Conservation (phyloP, 139 green algal species). For the Chlorella sorokiniana region DNA sequence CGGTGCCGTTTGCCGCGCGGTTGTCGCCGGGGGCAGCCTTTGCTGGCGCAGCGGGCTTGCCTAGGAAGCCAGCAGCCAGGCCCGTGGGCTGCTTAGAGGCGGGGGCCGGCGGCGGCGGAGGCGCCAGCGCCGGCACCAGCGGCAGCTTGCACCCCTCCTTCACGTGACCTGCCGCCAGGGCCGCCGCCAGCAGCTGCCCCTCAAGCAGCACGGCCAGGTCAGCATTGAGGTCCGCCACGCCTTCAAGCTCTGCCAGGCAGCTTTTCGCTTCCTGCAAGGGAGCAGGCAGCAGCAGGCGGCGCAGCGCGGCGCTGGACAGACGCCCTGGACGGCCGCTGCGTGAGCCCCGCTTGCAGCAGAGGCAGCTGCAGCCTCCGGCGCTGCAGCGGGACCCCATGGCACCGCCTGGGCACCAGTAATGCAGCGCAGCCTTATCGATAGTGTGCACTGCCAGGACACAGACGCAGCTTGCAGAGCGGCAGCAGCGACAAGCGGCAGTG, state of each 20-base stretch:
- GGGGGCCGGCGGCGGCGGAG: conserved; percentile 1
- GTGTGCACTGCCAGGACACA: too few species aligned
- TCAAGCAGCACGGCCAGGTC: conserved; percentile 30
- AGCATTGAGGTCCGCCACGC: background rate
- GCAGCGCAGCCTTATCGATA: too few species aligned
- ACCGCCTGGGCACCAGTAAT: too few species aligned
- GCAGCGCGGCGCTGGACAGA: background rate
- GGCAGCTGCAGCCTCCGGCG: too few species aligned
- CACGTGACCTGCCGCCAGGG: background rate
- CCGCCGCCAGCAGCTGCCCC: conserved; percentile 35
- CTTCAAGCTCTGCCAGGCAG: conserved; percentile 18
- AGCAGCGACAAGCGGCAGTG: background rate
- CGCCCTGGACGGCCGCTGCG: too few species aligned
- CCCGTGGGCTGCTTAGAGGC: background rate
- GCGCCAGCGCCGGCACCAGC: conserved; percentile 9
- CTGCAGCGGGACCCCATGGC: too few species aligned
- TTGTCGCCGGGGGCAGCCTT: background rate
- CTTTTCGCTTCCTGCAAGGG: conserved; percentile 34
- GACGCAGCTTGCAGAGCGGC: too few species aligned
- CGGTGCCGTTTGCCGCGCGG: too few species aligned
- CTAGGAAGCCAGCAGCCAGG: background rate
- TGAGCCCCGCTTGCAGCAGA: too few species aligned
- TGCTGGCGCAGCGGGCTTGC: background rate
- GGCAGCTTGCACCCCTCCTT: conserved; percentile 25
- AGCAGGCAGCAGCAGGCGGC: background rate